Conservation (phyloP, 1,284 basidiomycete species). For the Inonotus obliquus region DNA sequence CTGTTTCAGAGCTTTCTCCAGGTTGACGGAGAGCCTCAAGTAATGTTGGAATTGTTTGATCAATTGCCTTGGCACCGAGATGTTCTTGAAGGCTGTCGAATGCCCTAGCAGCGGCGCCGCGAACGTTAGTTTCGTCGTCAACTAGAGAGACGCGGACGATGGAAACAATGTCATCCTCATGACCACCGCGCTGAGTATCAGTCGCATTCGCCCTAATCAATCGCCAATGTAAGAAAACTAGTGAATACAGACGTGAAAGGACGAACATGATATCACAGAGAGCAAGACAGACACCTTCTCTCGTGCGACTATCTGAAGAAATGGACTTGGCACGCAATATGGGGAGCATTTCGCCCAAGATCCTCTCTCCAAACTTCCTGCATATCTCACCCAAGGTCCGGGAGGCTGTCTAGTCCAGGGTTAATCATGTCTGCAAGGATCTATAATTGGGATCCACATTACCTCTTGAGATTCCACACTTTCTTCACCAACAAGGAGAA, state of each 20-base stretch:
- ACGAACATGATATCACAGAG: constrained; percentile 85
- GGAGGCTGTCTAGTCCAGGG: constrained; percentile 63
- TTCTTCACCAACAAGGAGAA: constrained; percentile 74
- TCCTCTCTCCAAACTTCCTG: constrained; percentile 93
- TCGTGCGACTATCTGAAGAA: constrained; percentile 69
- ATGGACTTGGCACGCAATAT: constrained; percentile 69
- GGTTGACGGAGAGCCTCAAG: constrained; percentile 90
- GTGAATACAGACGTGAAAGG: background rate
- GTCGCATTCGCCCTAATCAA: constrained; percentile 66
- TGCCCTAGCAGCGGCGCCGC: constrained; percentile 87
- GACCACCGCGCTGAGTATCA: constrained; percentile 82
- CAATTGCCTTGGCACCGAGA: constrained; percentile 88
- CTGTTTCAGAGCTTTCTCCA: constrained; percentile 91
- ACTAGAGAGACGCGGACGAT: constrained; percentile 86
- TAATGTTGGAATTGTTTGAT: constrained; percentile 94
- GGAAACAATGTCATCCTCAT: constrained; percentile 87
- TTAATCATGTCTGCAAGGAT: background rate
- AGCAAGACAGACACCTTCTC: constrained; percentile 87
- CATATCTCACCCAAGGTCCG: constrained; percentile 87
- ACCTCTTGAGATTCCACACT: constrained; percentile 87
- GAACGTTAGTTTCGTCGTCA: constrained; percentile 84
- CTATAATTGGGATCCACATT: constrained; percentile 9
- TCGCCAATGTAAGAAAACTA: background rate
- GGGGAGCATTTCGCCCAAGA: constrained; percentile 80
- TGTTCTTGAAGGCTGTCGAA: constrained; percentile 93